Evolutionary conservation across 225 moss, liverwort and hornwort genomes (phyloP).

Genomic region (Marchantia paleacea): DNA sequence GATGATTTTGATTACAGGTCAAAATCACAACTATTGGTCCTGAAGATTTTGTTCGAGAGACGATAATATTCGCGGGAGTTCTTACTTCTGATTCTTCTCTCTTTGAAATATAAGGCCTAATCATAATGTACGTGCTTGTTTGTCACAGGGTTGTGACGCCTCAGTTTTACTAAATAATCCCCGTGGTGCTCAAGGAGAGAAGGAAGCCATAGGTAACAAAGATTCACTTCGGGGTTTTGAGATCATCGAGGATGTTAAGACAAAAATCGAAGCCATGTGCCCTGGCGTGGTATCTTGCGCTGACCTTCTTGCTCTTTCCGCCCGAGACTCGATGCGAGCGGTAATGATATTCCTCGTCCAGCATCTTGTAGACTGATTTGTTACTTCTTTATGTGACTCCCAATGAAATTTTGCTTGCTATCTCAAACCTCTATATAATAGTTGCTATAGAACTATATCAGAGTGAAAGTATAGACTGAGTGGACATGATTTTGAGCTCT

Average conservation of each 20-base stretch:
- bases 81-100: too few relatives aligned
- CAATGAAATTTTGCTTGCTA: too few relatives aligned
- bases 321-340: slow-evolving; percentile 20
- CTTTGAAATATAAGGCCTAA: too few relatives aligned
- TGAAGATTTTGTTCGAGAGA: too few relatives aligned
- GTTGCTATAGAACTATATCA: too few relatives aligned
- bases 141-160: slow-evolving; percentile 42
- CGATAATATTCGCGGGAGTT: too few relatives aligned
- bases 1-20: too few relatives aligned
- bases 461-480: too few relatives aligned
- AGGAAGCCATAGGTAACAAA: slow-evolving; percentile 7
- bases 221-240: slow-evolving; percentile 31
- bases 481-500: too few relatives aligned
- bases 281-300: slow-evolving; percentile 44
- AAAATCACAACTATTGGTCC: too few relatives aligned
- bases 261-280: slow-evolving; percentile 28
- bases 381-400: background rate
- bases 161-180: slow-evolving; percentile 31
- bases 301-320: slow-evolving; percentile 41
- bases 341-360: background rate
- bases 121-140: too few relatives aligned
- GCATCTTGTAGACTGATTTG: background rate
- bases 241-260: slow-evolving; percentile 40
- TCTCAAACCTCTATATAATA: too few relatives aligned
- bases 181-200: slow-evolving; percentile 22